Percentiles rank a stretch among this genome's conserved stretches.
phyloP scores from a whole-genome alignment of 352 stramenopile species.

The Phytopythium delawarense region DNA sequence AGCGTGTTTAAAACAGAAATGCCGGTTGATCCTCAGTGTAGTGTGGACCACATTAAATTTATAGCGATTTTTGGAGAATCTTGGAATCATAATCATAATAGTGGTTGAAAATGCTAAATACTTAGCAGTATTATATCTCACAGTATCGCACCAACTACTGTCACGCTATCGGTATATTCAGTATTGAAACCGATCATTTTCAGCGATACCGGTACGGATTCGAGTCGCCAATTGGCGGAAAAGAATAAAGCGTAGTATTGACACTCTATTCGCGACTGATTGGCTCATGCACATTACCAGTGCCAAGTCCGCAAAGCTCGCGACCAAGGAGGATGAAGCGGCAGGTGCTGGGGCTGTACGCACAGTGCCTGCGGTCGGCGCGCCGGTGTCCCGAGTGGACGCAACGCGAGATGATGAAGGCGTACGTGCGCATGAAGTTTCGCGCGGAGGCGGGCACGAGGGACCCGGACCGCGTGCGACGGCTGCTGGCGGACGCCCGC shows the following conservation, averaged over 20 bases:
- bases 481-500: constrained; percentile 49
- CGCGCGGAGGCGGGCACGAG: constrained; percentile 40
- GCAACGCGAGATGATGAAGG: constrained; percentile 82
- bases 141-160: too few species aligned
- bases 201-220: neutral
- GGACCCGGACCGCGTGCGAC: constrained; percentile 51
- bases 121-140: too few species aligned
- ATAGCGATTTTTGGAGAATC: too few species aligned
- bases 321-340: constrained; percentile 13
- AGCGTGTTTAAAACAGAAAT: too few species aligned
- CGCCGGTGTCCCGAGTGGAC: constrained; percentile 69
- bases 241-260: constrained; percentile 9
- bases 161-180: too few species aligned
- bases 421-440: constrained; percentile 80
- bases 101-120: too few species aligned
- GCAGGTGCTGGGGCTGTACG: constrained; percentile 59
- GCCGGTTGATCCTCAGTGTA: too few species aligned
- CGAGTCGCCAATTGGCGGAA: constrained; percentile 17
- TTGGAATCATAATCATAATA: too few species aligned
- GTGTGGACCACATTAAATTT: too few species aligned
- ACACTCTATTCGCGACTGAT: neutral
- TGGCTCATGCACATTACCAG: neutral
- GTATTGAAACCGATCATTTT: too few species aligned
- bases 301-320: neutral
- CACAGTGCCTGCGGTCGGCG: constrained; percentile 70